Evolutionary conservation across 768 basidiomycete genomes (phyloP).

Genomic region (Dentipellis sp.): DNA sequence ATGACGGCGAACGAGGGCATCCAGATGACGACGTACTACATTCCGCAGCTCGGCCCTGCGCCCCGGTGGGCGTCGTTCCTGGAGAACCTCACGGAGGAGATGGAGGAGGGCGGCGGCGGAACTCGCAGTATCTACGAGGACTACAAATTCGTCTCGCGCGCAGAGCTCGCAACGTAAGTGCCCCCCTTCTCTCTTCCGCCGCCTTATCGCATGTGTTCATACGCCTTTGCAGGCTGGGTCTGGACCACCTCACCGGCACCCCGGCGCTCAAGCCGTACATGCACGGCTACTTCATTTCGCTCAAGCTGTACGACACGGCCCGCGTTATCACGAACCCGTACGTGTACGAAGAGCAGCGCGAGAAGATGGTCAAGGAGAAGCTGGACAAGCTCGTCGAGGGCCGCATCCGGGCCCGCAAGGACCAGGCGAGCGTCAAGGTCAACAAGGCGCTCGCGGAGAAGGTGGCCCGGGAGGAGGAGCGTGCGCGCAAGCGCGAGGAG

Average conservation of each 20-base stretch:
- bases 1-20: conserved; percentile 96
- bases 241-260: conserved; percentile 92
- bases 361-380: conserved; percentile 78
- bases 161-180: conserved; percentile 75
- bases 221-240: conserved; percentile 56
- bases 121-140: conserved; percentile 75
- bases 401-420: conserved; percentile 80
- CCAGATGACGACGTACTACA: conserved; percentile 88
- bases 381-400: conserved; percentile 92
- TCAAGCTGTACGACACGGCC: conserved; percentile 93
- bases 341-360: conserved; percentile 90
- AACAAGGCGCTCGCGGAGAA: conserved; percentile 85
- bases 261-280: conserved; percentile 97
- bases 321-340: conserved; percentile 95
- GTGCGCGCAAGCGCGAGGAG: conserved; percentile 43
- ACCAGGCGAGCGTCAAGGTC: conserved; percentile 56
- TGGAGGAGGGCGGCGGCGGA: conserved; percentile 80
- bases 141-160: conserved; percentile 91
- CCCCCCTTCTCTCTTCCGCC: background rate
- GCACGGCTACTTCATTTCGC: conserved; percentile 97
- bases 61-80: conserved; percentile 97
- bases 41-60: conserved; percentile 94
- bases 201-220: background rate
- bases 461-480: conserved; percentile 59
- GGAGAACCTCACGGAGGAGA: conserved; percentile 96